Base-by-base conservation (phyloP, 345 rosid species). In the Syzygium jambos region DNA sequence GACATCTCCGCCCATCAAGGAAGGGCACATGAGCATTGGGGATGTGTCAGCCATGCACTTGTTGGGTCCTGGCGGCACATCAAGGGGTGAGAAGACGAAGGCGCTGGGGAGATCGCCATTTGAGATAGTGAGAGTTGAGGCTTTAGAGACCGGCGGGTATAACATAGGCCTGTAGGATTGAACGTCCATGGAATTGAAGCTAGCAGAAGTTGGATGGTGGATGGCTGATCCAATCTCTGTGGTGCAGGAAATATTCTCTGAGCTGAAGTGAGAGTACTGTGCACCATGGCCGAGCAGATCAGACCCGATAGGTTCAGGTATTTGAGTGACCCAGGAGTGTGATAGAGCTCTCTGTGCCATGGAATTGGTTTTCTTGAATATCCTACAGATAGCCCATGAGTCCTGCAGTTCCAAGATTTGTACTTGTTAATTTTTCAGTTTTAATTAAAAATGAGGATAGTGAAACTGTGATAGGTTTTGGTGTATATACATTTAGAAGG, bases 381-480 rank as follows among this genome's bases (percentile, higher is more conserved):
- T 97, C 94, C 97, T 94, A 30, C 99, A 97, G 53, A 97, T 97
- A 85, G 99, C 99, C 98, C 99, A 97, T 5, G 98, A 93, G 86
- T 96, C 99, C 98, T 97, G 92, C 82, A 10, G 41, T 21, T n/a
- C 43, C 59, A 87, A 16, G 27, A 78, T 25, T 41, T 73, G 80
- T 73, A 38, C 55, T 54, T 38, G 63, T 57, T 54, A 83, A 34
- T 21, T 16, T 30, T 54, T 41, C 5, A 84, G 55, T 19, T 41
- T 52, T 21, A 34, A 30, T 73, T 34, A 38, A 34, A 34, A 73
- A 6, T 9, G 38, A 34, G 49, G 80, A 0, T 10, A 19, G 14
- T 73, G 80, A 73, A 73, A 73, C 23, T 73, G 49, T 3, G 80
- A 73, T 73, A 34, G 11, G 49, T 9, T 73, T 38, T 19, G 14